Base-by-base conservation (phyloP, 1,284 basidiomycete species). In the Microbotryomycetes sp. region DNA sequence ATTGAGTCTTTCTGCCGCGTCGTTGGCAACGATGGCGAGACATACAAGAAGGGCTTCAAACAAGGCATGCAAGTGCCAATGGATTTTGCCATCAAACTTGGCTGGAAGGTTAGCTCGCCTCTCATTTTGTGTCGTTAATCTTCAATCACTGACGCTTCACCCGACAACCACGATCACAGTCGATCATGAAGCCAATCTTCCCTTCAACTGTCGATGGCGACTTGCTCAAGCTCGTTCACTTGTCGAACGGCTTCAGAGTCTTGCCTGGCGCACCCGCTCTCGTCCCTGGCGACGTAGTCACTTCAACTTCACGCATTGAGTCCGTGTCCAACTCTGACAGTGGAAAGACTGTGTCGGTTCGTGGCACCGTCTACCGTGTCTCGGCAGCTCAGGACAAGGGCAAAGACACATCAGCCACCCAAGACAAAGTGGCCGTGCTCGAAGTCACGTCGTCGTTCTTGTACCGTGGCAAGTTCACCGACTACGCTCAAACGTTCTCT, bases 11-110 rank as follows among this genome's bases (percentile, higher is more conserved):
- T 98, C 82, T 97, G 93, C 73, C 84, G 85, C 49, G 87, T 98
- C 54, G 85, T 97, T 60, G 93, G 92, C 49, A 97, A 97, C 76
- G 86, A 92, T 73, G 86, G 86, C 53, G 92, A 93, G 76, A 82
- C 83, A 6, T 98, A 94, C 83, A 90, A 92, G 81, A 80, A 82
- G 28, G 84, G 89, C 56, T 84, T 81, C 59, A 81, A 84, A 51
- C 80, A 79, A 31, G 83, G 64, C 58, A 64, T 68, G 67, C 59
- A 66, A 56, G 55, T 90, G 36, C 94, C 94, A 0, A 96, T 98
- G 91, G 96, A 98, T 80, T 97, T 96, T 74, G 92, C 92, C 59
- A 98, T 98, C 74, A 93, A 97, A 62, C 88, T 92, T 53, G 92
- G 93, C 49, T 97, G 94, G 93, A 86, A 92, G 85, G 89, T 89